A percentile compares a stretch with the other conserved stretches of the same genome.
Evolutionary conservation across 441 rosid species (phyloP).

Genomic region (Pelargonium citronellum): DNA sequence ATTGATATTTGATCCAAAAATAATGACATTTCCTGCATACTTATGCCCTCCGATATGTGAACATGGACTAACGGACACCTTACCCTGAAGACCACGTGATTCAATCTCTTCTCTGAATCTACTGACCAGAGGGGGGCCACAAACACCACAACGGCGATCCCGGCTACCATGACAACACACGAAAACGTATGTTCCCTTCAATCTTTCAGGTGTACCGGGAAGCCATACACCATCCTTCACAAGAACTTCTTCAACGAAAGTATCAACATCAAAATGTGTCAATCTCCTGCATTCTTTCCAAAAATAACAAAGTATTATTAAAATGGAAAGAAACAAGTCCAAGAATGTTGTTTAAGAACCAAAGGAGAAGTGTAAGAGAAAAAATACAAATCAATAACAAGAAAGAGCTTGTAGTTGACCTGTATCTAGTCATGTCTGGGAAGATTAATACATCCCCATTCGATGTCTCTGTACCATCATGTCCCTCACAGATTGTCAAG

Average conservation of each 20-base stretch:
- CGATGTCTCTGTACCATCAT: slow-evolving; percentile 95
- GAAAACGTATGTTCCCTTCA: slow-evolving; percentile 75
- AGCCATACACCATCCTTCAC: slow-evolving; percentile 91
- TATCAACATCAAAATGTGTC: slow-evolving; percentile 98
- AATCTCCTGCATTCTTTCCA: slow-evolving; percentile 67
- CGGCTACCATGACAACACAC: slow-evolving; percentile 93
- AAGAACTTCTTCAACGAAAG: slow-evolving; percentile 96
- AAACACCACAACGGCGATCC: slow-evolving; percentile 83
- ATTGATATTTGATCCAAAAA: slow-evolving; percentile 56
- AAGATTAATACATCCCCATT: slow-evolving; percentile 97
- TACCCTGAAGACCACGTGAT: slow-evolving; percentile 60
- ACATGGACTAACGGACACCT: slow-evolving; percentile 89
- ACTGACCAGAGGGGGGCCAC: slow-evolving; percentile 77
- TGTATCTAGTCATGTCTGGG: slow-evolving; percentile 98
- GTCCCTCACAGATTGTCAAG: slow-evolving; percentile 93
- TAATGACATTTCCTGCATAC: slow-evolving; percentile 90
- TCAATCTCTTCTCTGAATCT: slow-evolving; percentile 88
- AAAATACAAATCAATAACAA: slow-evolving; percentile 11
- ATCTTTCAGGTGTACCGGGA: slow-evolving; percentile 81
- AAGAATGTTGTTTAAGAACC: slow-evolving; percentile 11
- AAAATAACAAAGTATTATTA: slow-evolving; percentile 22
- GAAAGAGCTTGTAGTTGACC: slow-evolving; percentile 35
- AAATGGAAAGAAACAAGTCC: slow-evolving; percentile 13
- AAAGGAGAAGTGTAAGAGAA: not conserved
- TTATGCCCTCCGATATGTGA: slow-evolving; percentile 94